phyloP scores from a whole-genome alignment of 2,329 filamentous ascomycete genomes.

The Ambrosiella beaveri region DNA sequence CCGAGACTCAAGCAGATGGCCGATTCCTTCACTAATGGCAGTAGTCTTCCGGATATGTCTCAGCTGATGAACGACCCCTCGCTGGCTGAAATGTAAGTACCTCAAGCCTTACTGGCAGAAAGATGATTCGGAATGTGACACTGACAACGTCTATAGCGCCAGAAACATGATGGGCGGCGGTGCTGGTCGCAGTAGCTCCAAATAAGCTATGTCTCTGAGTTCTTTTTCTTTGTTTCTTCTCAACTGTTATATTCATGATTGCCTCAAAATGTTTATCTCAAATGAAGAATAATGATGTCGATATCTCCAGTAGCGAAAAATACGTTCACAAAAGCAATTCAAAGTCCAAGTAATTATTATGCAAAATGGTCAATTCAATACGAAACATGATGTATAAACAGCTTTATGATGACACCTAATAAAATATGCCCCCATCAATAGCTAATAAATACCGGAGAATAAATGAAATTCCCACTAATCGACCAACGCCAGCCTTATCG shows the following conservation, averaged over 20 bases:
- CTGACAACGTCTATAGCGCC: conserved; percentile 20
- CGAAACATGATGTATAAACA: background rate
- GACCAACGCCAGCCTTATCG: background rate
- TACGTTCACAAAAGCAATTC: background rate
- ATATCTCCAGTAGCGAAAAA: background rate
- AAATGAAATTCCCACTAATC: background rate
- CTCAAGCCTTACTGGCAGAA: background rate
- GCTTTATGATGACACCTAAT: background rate
- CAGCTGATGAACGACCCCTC: conserved; percentile 80
- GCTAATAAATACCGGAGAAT: background rate
- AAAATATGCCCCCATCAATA: background rate
- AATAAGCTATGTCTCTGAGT: background rate
- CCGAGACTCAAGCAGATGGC: conserved; percentile 78
- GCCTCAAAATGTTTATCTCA: background rate
- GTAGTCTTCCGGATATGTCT: conserved; percentile 73
- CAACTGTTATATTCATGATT: background rate
- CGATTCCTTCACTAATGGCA: conserved; percentile 54
- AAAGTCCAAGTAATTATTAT: background rate
- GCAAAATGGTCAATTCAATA: background rate
- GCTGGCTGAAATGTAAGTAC: conserved; percentile 78
- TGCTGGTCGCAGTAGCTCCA: conserved; percentile 16
- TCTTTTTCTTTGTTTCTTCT: background rate
- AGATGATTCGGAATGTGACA: background rate
- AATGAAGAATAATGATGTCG: background rate
- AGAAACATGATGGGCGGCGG: conserved; percentile 29